Evolutionary conservation across 208 protist species (phyloP).

Genomic region (Trypanosoma avium): DNA sequence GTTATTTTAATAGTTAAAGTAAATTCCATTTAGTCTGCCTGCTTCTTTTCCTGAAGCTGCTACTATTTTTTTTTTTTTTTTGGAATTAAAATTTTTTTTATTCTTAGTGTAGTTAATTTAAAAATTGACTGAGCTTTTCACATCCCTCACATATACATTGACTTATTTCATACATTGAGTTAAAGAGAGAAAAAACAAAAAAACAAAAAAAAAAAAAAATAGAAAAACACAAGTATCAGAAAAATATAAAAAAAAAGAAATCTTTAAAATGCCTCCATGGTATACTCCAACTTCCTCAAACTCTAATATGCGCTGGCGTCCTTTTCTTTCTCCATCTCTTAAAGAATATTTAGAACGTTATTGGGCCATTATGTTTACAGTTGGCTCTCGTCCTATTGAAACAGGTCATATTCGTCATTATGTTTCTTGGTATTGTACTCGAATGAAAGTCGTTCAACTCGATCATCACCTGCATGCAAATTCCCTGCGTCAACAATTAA

Average conservation of each 20-base stretch:
- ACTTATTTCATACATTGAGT: too few species aligned
- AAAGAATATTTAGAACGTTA: conserved; percentile 75
- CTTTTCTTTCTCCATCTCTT: conserved; percentile 62
- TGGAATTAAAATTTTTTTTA: too few species aligned
- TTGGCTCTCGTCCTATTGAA: conserved; percentile 64
- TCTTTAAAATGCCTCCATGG: too few species aligned
- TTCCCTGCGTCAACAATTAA: conserved; percentile 53
- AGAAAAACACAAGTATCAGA: not conserved
- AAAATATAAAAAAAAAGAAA: conserved; percentile 1
- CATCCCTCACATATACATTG: too few species aligned
- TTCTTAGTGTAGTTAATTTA: too few species aligned
- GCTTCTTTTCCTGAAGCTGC: too few species aligned
- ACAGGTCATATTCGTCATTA: conserved; percentile 89
- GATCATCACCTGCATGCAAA: conserved; percentile 80
- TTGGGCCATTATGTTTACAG: conserved; percentile 85
- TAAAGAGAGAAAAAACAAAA: not conserved
- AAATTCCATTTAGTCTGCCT: too few species aligned
- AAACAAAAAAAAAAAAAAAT: not conserved
- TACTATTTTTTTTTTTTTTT: too few species aligned
- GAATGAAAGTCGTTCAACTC: conserved; percentile 82
- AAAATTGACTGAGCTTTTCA: too few species aligned
- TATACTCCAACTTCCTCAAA: too few species aligned
- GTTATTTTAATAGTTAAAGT: too few species aligned
- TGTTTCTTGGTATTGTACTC: conserved; percentile 85
- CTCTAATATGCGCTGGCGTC: conserved; percentile 40